phyloP scores from a whole-genome alignment of 805 yeast species.

The Starmera dryadoides region DNA sequence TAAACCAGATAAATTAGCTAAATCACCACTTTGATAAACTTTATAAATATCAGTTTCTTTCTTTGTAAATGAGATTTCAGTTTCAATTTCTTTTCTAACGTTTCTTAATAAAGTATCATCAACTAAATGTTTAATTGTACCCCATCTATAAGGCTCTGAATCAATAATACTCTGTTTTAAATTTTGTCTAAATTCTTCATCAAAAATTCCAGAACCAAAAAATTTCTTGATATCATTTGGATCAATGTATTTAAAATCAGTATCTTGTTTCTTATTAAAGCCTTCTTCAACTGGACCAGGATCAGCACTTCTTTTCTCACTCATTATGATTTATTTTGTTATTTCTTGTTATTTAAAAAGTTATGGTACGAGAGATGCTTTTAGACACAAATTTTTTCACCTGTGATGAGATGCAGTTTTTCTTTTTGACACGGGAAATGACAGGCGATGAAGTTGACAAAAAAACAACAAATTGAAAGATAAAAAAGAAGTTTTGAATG shows the following conservation, averaged over 20 bases:
- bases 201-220: slow-evolving; percentile 45
- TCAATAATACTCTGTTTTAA: slow-evolving; percentile 37
- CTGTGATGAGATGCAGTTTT: neutral
- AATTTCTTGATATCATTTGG: slow-evolving; percentile 28
- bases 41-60: slow-evolving; percentile 97
- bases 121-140: slow-evolving; percentile 66
- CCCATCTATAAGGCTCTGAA: slow-evolving; percentile 86
- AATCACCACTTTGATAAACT: slow-evolving; percentile 83
- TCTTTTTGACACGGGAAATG: no score
- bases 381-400: neutral
- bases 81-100: slow-evolving; percentile 79
- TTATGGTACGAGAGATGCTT: neutral
- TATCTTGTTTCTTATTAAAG: slow-evolving; percentile 5
- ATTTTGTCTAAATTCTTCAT: slow-evolving; percentile 26
- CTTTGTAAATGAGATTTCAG: slow-evolving; percentile 81
- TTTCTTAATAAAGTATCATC: slow-evolving; percentile 69
- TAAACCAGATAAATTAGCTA: slow-evolving; percentile 86
- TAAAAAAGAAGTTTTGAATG: no score
- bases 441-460: no score
- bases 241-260: slow-evolving; percentile 8
- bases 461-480: no score
- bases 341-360: no score
- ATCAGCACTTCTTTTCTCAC: neutral
- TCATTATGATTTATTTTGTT: neutral
- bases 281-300: neutral